A percentile compares a stretch with the other conserved stretches of the same genome.
These are phyloP conservation scores for Litsea cubeba DNA, from an alignment of 164 flowering plant species.

Conservation along the genomic window DNA sequence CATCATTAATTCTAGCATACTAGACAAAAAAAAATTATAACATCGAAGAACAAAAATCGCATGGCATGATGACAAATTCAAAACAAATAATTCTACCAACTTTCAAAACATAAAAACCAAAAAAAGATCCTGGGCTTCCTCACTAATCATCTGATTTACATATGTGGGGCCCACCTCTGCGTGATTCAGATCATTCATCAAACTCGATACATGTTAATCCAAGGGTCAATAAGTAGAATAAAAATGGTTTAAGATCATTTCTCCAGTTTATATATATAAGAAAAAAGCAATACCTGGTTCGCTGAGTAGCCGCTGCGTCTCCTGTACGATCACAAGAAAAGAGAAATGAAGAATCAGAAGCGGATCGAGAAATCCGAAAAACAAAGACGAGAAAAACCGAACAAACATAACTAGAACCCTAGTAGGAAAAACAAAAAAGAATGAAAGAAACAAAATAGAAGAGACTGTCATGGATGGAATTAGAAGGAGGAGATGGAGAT, in stretches of 20 bases:
- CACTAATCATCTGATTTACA: no score
- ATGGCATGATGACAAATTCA: no score
- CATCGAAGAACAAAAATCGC: no score
- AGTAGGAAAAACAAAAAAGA: background rate
- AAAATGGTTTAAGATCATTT: background rate
- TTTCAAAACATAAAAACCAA: no score
- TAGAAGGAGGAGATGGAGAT: background rate
- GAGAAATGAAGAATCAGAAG: conserved; percentile 1
- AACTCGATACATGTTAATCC: no score
- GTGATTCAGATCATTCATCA: no score
- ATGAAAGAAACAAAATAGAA: background rate
- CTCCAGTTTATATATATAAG: no score
- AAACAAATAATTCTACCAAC: no score
- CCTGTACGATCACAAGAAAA: conserved; percentile 38
- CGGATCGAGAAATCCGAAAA: conserved; percentile 4
- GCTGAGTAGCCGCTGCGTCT: conserved; percentile 84
- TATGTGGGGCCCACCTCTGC: no score
- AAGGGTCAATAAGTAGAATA: background rate
- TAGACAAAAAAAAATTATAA: background rate
- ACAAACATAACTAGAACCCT: conserved; percentile 1
- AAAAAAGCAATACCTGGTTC: conserved; percentile 54
- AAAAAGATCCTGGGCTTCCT: no score
- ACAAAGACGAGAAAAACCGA: background rate
- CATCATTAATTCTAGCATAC: no score
- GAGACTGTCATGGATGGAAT: background rate